phyloP scores from a whole-genome alignment of 805 yeast species.

The Candida alai region DNA sequence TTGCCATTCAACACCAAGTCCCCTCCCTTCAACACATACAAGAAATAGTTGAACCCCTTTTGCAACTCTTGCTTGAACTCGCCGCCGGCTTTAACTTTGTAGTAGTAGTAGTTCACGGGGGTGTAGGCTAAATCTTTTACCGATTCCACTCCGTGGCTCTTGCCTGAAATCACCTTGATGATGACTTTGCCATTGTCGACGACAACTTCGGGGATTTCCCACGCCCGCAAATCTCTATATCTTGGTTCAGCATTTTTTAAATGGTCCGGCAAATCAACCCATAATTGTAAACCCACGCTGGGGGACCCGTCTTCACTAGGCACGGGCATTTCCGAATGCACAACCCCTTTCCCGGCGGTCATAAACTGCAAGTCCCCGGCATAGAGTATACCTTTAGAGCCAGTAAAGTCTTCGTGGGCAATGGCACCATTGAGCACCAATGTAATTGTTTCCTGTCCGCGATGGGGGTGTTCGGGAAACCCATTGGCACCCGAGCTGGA shows the following conservation, averaged over 20 bases:
- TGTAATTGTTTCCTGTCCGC: conserved; percentile 38
- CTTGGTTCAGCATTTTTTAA: conserved; percentile 65
- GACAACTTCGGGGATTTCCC: conserved; percentile 66
- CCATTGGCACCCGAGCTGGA: conserved; percentile 61
- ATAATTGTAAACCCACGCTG: conserved; percentile 69
- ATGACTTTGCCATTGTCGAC: conserved; percentile 59
- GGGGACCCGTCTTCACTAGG: conserved; percentile 46
- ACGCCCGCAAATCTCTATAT: conserved; percentile 68
- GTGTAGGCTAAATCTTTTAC: conserved; percentile 75
- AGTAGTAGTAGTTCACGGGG: conserved; percentile 73
- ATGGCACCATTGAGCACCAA: conserved; percentile 31
- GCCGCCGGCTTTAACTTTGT: conserved; percentile 61
- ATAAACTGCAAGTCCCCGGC: conserved; percentile 89
- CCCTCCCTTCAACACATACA: conserved; percentile 64
- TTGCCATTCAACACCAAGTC: conserved; percentile 42
- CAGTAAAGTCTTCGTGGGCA: conserved; percentile 69
- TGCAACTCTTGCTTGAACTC: conserved; percentile 58
- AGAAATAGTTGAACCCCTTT: conserved; percentile 59
- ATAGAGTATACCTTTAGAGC: conserved; percentile 68
- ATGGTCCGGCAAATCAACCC: conserved; percentile 78
- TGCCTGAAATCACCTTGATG: conserved; percentile 76
- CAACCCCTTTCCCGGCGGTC: conserved; percentile 90
- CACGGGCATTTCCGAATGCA: conserved; percentile 85
- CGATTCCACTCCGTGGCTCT: conserved; percentile 70
- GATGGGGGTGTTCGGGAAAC: conserved; percentile 40